Conservation (phyloP, 106 monocot genomes). For the Phalaenopsis aphrodite region DNA sequence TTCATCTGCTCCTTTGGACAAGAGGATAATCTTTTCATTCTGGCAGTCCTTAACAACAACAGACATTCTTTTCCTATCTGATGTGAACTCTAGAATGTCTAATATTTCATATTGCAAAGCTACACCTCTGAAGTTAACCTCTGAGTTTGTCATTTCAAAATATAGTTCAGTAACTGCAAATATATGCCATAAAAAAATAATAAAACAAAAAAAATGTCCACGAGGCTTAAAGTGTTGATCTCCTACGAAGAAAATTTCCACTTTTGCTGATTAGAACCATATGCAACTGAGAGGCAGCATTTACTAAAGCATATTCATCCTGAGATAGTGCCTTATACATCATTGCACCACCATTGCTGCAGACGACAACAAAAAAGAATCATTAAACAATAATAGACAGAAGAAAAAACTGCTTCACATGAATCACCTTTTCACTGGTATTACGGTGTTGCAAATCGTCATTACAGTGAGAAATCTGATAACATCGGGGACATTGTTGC, state of each 20-base stretch:
- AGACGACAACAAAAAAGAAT: slow-evolving; percentile 7
- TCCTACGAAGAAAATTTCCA: slow-evolving; percentile 53
- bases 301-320: slow-evolving; percentile 97
- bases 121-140: slow-evolving; percentile 49
- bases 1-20: slow-evolving; percentile 95
- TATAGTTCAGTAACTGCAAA: neutral
- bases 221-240: slow-evolving; percentile 5
- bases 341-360: slow-evolving; percentile 44
- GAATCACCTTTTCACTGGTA: slow-evolving; percentile 68
- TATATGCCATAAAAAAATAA: neutral
- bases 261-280: slow-evolving; percentile 66
- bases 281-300: slow-evolving; percentile 70
- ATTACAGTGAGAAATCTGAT: slow-evolving; percentile 85
- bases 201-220: neutral
- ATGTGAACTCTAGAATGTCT: slow-evolving; percentile 93
- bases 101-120: slow-evolving; percentile 66
- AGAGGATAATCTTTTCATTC: slow-evolving; percentile 56
- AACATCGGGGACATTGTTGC: slow-evolving; percentile 47
- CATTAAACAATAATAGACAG: neutral
- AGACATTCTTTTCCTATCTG: slow-evolving; percentile 97
- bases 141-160: slow-evolving; percentile 21
- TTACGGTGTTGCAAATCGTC: slow-evolving; percentile 92
- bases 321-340: slow-evolving; percentile 92
- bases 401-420: neutral
- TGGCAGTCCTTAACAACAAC: slow-evolving; percentile 76